These are phyloP conservation scores for Penicillium sp. DNA, from an alignment of 2,329 filamentous ascomycete genomes.

Conservation along the genomic window DNA sequence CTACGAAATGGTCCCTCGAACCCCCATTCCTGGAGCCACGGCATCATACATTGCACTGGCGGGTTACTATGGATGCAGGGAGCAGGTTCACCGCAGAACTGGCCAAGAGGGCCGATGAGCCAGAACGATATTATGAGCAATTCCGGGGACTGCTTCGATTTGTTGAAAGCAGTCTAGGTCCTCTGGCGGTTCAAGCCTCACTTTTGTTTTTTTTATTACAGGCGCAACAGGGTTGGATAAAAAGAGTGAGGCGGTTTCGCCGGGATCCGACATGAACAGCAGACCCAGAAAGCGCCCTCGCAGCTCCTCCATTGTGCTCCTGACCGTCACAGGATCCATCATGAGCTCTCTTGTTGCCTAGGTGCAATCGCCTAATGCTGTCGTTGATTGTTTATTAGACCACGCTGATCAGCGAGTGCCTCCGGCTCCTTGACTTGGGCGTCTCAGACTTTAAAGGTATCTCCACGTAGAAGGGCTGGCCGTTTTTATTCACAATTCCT, in stretches of 20 bases:
- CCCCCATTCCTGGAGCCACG: conserved; percentile 39
- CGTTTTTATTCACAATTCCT: conserved; percentile 15
- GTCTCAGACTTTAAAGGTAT: conserved; percentile 14
- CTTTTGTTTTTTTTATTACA: conserved; percentile 24
- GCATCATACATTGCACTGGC: conserved; percentile 33
- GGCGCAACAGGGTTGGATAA: conserved; percentile 36
- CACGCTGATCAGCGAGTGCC: conserved; percentile 21
- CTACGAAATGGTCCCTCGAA: conserved; percentile 16
- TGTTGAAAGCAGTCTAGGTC: conserved; percentile 23
- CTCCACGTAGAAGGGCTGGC: conserved; percentile 18
- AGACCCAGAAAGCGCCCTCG: conserved; percentile 19
- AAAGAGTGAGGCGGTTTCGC: conserved; percentile 42
- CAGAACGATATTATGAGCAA: conserved; percentile 10
- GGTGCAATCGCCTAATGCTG: conserved; percentile 15
- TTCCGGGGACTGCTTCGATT: conserved; percentile 21
- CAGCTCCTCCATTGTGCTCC: conserved; percentile 15
- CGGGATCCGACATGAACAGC: conserved; percentile 30
- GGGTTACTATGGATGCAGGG: conserved; percentile 30
- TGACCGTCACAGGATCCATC: conserved; percentile 17
- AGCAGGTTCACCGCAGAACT: conserved; percentile 25
- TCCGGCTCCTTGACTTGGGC: conserved; percentile 15
- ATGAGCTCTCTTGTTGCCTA: conserved; percentile 14
- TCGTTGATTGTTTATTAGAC: conserved; percentile 11
- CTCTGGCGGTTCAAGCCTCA: conserved; percentile 31
- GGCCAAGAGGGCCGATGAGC: conserved; percentile 18